Conservation (phyloP, 179 eudicot species). For the Silene vulgaris region DNA sequence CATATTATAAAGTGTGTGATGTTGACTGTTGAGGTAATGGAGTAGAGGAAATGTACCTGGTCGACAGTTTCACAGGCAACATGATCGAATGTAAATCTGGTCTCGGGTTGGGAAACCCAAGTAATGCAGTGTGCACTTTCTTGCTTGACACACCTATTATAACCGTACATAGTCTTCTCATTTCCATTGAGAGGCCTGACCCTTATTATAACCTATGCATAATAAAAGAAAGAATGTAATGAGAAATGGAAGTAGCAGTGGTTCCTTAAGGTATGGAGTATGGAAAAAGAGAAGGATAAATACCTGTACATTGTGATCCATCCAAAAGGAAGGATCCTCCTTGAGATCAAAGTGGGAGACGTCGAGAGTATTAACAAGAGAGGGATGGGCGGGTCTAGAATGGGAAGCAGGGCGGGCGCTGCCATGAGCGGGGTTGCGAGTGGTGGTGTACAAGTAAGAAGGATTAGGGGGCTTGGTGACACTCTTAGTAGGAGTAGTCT, state of each 20-base stretch:
- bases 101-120: slow-evolving; percentile 88
- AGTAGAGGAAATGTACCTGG: slow-evolving; percentile 46
- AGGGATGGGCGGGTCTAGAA: slow-evolving; percentile 32
- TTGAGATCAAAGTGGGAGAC: slow-evolving; percentile 90
- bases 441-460: slow-evolving; percentile 46
- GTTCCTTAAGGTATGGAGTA: background rate
- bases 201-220: slow-evolving; percentile 70
- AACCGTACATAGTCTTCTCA: slow-evolving; percentile 61
- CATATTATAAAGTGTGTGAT: background rate
- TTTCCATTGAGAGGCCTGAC: slow-evolving; percentile 68
- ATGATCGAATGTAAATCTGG: slow-evolving; percentile 92
- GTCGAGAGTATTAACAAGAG: slow-evolving; percentile 54
- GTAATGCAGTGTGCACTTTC: slow-evolving; percentile 81
- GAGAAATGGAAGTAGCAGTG: background rate
- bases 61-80: slow-evolving; percentile 92
- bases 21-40: background rate
- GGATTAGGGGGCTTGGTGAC: slow-evolving; percentile 79
- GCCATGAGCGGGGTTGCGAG: slow-evolving; percentile 43
- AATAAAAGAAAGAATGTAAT: background rate
- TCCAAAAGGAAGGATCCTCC: slow-evolving; percentile 96
- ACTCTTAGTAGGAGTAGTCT: slow-evolving; percentile 79
- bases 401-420: slow-evolving; percentile 44
- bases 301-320: slow-evolving; percentile 97
- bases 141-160: slow-evolving; percentile 76
- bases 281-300: background rate